Evolutionary conservation across 2,329 filamentous ascomycete species (phyloP).

Genomic region (Colletotrichum noveboracense): DNA sequence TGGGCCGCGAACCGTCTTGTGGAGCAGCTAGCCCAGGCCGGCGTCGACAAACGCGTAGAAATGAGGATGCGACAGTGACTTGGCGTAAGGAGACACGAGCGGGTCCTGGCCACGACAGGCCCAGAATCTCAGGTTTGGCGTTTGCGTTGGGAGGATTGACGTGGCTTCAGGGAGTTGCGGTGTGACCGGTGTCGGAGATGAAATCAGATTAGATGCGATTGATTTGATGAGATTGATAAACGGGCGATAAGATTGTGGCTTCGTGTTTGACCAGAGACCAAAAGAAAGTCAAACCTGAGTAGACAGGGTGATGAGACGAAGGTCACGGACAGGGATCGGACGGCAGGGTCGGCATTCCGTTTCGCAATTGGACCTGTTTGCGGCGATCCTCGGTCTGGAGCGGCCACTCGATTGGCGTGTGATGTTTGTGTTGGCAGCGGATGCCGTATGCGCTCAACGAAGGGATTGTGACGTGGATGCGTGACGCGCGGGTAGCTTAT

Average conservation of each 20-base stretch:
- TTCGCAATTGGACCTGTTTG: not conserved
- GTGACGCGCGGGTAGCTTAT: not conserved
- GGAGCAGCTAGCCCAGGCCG: not conserved
- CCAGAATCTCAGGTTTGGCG: not conserved
- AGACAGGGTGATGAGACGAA: not conserved
- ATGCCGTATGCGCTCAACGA: not conserved
- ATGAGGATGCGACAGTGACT: conserved; percentile 9
- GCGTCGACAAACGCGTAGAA: not conserved
- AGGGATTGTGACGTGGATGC: not conserved
- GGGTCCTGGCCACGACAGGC: not conserved
- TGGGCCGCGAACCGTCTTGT: not conserved
- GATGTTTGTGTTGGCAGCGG: not conserved
- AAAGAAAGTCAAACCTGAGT: not conserved
- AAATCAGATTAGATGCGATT: conserved; percentile 22
- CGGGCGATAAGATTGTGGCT: conserved; percentile 2
- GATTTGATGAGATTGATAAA: conserved; percentile 24
- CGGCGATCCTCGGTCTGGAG: not conserved
- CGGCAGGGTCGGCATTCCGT: not conserved
- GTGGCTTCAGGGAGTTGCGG: not conserved
- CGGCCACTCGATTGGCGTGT: not conserved
- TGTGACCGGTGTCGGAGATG: conserved; percentile 14
- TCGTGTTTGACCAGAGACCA: not conserved
- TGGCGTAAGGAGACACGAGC: not conserved
- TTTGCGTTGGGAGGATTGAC: not conserved
- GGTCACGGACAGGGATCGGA: not conserved